A percentile compares a stretch with the other conserved stretches of the same genome.
Conservation (phyloP, 257 asterid genomes). For the Rehmannia glutinosa region DNA sequence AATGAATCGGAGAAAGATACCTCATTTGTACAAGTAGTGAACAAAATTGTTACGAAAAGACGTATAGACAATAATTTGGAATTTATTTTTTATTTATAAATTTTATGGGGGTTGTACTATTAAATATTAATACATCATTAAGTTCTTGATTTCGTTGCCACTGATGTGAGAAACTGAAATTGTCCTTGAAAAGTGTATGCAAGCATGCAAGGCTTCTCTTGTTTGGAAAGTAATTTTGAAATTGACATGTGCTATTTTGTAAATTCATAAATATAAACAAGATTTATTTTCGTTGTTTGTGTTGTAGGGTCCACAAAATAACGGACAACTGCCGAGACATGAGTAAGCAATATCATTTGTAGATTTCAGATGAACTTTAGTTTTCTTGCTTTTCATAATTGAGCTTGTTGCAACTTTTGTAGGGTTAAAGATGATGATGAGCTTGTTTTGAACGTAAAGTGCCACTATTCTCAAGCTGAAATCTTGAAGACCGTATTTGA, state of each 20-base stretch:
- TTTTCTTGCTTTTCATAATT: neutral
- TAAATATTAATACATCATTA: neutral
- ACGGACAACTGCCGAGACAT: slow-evolving; percentile 5
- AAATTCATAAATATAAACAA: neutral
- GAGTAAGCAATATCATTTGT: slow-evolving; percentile 25
- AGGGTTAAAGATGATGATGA: slow-evolving; percentile 31
- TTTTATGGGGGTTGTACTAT: neutral
- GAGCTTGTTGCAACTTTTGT: slow-evolving; percentile 13
- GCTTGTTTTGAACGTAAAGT: slow-evolving; percentile 36
- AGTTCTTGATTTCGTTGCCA: neutral
- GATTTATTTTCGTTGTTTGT: neutral
- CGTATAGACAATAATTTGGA: no score
- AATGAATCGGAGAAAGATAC: neutral
- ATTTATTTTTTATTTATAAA: neutral
- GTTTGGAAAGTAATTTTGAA: neutral
- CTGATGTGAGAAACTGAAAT: neutral
- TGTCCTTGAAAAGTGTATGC: neutral
- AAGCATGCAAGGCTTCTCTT: slow-evolving; percentile 4
- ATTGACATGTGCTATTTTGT: neutral
- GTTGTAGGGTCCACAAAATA: slow-evolving; percentile 28
- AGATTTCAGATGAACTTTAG: neutral
- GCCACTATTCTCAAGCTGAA: slow-evolving; percentile 46
- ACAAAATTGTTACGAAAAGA: neutral
- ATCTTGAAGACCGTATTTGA: slow-evolving; percentile 23
- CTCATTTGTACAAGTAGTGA: neutral